phyloP scores from a whole-genome alignment of 345 rosid genomes.

The Murraya koenigii region DNA sequence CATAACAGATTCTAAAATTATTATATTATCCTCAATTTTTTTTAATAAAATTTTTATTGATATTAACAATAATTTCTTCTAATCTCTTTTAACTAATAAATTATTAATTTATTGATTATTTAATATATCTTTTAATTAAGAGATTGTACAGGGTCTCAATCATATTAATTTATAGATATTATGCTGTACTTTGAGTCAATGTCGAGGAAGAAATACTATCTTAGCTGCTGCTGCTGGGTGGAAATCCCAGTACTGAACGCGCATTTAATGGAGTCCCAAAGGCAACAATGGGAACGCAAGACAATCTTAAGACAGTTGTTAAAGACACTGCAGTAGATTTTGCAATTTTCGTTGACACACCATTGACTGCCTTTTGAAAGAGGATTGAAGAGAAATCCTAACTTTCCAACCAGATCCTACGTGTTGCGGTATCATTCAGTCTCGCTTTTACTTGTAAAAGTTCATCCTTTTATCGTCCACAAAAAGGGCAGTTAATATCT shows the following conservation, averaged over 20 bases:
- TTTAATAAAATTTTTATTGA: too few relatives aligned
- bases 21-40: too few relatives aligned
- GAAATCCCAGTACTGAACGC: neutral
- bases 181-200: too few relatives aligned
- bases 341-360: constrained; percentile 7
- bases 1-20: too few relatives aligned
- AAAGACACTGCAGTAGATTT: neutral
- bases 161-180: too few relatives aligned
- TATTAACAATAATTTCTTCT: too few relatives aligned
- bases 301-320: neutral
- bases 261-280: neutral
- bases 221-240: neutral
- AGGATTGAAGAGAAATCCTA: constrained; percentile 2
- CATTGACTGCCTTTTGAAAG: constrained; percentile 5
- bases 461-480: neutral
- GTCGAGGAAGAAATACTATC: neutral
- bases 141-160: too few relatives aligned
- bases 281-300: neutral
- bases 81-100: too few relatives aligned
- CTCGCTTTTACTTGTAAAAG: neutral
- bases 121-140: too few relatives aligned
- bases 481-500: neutral
- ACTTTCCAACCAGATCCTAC: constrained; percentile 27
- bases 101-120: too few relatives aligned
- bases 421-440: constrained; percentile 8